Evolutionary conservation across 192 early-diverging fungal genomes (phyloP).

Genomic region (Powellomyces hirtus): DNA sequence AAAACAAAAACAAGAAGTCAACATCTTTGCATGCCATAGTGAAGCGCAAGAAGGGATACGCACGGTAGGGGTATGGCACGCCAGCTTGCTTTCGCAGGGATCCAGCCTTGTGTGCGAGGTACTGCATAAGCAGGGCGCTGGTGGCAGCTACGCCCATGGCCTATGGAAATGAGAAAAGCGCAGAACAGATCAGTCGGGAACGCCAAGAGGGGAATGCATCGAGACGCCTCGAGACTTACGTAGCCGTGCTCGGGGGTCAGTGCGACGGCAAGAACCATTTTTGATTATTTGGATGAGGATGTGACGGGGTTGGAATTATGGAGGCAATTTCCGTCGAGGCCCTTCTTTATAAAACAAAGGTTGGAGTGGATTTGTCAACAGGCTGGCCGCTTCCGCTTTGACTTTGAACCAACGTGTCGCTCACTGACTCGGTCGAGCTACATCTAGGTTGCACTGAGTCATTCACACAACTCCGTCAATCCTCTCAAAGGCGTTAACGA

Average conservation of each 20-base stretch:
- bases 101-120: constrained; percentile 53
- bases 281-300: too few relatives aligned
- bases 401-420: too few relatives aligned
- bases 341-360: too few relatives aligned
- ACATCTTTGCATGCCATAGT: background rate
- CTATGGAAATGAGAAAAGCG: constrained; percentile 27
- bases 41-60: background rate
- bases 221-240: constrained; percentile 36
- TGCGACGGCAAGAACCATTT: too few relatives aligned
- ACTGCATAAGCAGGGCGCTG: constrained; percentile 9
- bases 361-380: too few relatives aligned
- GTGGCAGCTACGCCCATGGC: constrained; percentile 36
- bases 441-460: too few relatives aligned
- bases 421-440: too few relatives aligned
- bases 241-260: constrained; percentile 58
- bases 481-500: too few relatives aligned
- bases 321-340: too few relatives aligned
- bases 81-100: constrained; percentile 55
- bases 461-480: too few relatives aligned
- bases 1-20: background rate
- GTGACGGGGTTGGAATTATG: too few relatives aligned
- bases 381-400: too few relatives aligned
- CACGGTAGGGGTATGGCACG: constrained; percentile 62
- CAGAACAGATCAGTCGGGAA: background rate
- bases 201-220: background rate